Base-by-base conservation (phyloP, 805 yeast species). In the Tetrapisispora nanseiensis region DNA sequence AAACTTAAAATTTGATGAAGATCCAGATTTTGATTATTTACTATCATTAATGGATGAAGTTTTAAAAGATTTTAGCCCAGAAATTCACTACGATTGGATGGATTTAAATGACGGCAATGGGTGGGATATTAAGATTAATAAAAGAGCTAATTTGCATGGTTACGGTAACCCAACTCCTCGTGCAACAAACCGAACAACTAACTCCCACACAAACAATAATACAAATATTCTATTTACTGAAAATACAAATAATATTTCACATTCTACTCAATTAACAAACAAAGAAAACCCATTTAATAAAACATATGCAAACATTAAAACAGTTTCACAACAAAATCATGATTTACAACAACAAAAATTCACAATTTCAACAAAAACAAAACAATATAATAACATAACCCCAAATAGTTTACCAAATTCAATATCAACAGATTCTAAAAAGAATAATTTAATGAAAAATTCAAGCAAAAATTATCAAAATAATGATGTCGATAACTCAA, bases 41-140 rank as follows among this genome's bases (percentile, higher is more conserved):
- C 67, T 82, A 43, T 67, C 71, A 55, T 63, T 82, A 45, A 74
- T 84, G 69, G 72, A 76, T 50, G 72, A 75, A 8, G 76, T 74
- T 4, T 64, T 84, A 51, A 62, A 76, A 48, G 80, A 80, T 13
- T 76, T 76, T 52, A 56, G 64, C 29, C 78, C 78, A 46, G 86
- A 82, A 56, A 83, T 76, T 10, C 75, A 73, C 48, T 84, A 80
- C 54, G 94, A 84, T 42, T 82, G 94, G 94, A 76, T 80, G 79
- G 79, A 74, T 52, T 70, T 83, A 51, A 83, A 83, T 56, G 76
- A 78, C 40, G 92, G 92, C 37, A 74, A 75, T 57, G 92, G 92
- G 15, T 83, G 92, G 92, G 86, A 82, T 57, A 73, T 84, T 54
- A 58, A 71, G 46, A 74, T 81, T 46, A 83, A 83, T 58, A 82